Evolutionary conservation across 2,329 filamentous ascomycete species (phyloP).

Genomic region (Talaromyces albobiverticillius): DNA sequence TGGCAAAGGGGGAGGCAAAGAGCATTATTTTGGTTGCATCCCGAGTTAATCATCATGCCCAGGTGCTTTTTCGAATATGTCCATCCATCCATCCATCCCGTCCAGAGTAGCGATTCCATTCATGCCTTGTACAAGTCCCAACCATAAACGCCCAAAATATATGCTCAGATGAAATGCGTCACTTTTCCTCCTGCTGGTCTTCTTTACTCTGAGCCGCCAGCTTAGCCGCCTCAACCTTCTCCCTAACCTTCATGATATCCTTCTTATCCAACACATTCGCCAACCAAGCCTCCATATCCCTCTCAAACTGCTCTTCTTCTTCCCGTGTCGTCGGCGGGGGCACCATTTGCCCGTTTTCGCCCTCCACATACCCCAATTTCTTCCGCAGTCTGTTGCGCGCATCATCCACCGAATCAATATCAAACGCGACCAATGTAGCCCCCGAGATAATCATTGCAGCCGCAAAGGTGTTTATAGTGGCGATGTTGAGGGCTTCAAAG

Average conservation of each 20-base stretch:
- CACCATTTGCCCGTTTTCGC: slow-evolving; percentile 28
- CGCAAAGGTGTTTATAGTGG: slow-evolving; percentile 79
- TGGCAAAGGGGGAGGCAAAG: no score
- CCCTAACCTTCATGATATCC: slow-evolving; percentile 42
- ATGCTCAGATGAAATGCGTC: background rate
- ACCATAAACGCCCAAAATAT: background rate
- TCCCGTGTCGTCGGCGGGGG: slow-evolving; percentile 39
- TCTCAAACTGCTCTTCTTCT: slow-evolving; percentile 51
- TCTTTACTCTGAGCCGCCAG: slow-evolving; percentile 17
- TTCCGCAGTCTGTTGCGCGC: slow-evolving; percentile 59
- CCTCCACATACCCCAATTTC: slow-evolving; percentile 50
- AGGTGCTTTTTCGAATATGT: no score
- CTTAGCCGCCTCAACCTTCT: slow-evolving; percentile 25
- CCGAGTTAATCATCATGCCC: no score
- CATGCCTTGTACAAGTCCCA: background rate
- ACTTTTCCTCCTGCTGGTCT: slow-evolving; percentile 10
- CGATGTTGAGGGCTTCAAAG: slow-evolving; percentile 76
- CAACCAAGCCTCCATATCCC: slow-evolving; percentile 55
- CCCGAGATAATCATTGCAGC: slow-evolving; percentile 73
- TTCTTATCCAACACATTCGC: slow-evolving; percentile 48
- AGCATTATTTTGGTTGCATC: no score
- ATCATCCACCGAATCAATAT: slow-evolving; percentile 69
- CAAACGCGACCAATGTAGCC: slow-evolving; percentile 70
- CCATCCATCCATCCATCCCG: background rate
- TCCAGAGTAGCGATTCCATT: background rate